Evolutionary conservation across 345 rosid species (phyloP), one percentile per base, ranked within the genome.

Genomic region (Melastoma malabathricum): DNA sequence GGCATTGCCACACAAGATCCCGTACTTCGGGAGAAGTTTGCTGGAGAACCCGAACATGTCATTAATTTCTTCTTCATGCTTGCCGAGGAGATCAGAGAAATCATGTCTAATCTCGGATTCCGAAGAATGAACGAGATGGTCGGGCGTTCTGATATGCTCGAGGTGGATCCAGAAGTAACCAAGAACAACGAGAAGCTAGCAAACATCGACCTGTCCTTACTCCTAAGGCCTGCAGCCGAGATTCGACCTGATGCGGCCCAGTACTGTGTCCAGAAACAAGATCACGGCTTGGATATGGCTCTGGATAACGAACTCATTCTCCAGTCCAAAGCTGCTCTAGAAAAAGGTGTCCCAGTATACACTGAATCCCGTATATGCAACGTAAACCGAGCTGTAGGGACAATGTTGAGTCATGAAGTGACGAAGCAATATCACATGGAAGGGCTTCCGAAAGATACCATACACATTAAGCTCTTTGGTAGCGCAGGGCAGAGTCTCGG

Each of bases 1-100:
- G 99, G 99, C 57, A 88, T 93, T 74, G 99, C 99, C 34, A 93
- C 99, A 22, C 99, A 93, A 62, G 99, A 93, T 76, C 97, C 97
- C 17, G 95, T 93, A 51, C 84, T 93, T 51, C 83, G 99, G 50
- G 99, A 81, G 56, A 93, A 93, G 67, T 93, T 93, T 65, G 97
- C 99, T 17, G 99, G 99, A 59, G 97, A 93, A 62, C 97, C 99
- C 18, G 96, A 93, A 64, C 97, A 93, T 59, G 99, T 88, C 31
- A 88, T 93, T 38, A 93, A 93, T 48, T 93, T 93, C 74, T 88
- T 93, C 74, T 88, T 93, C 59, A 88, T 93, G 99, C 77, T 93
- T 15, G 99, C 97, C 14, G 99, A 93, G 75, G 99, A 93, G 70
- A 70, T 93, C 10, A 78, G 99, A 62, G 99, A 88, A 74, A 88